A percentile compares a stretch with the other conserved stretches of the same genome.
Evolutionary conservation across 345 rosid species (phyloP).

Genomic region (Kandelia obovata): DNA sequence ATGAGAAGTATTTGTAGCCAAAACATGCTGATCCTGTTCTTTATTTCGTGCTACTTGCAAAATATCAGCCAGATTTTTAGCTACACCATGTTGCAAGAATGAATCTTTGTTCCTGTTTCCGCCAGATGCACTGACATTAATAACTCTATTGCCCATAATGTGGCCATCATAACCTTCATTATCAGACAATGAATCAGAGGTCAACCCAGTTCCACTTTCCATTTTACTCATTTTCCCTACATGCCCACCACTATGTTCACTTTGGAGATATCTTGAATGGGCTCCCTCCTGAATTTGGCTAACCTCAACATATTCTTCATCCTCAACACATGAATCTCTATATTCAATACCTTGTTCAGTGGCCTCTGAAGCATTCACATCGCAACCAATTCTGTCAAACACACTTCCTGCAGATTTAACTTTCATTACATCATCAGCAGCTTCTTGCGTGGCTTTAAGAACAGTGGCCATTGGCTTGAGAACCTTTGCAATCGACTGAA

Average conservation of each 20-base stretch:
- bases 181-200: conserved; percentile 40
- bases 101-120: conserved; percentile 45
- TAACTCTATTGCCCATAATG: conserved; percentile 23
- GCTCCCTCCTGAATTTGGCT: conserved; percentile 32
- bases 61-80: conserved; percentile 34
- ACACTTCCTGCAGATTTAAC: conserved; percentile 65
- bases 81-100: conserved; percentile 35
- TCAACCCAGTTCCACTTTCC: conserved; percentile 43
- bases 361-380: conserved; percentile 34
- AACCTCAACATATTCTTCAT: conserved; percentile 41
- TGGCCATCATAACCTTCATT: conserved; percentile 45
- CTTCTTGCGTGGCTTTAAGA: conserved; percentile 85
- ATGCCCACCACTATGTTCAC: conserved; percentile 37
- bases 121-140: conserved; percentile 27
- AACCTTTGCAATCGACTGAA: conserved; percentile 62
- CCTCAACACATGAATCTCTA: conserved; percentile 37
- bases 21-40: conserved; percentile 32
- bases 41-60: conserved; percentile 26
- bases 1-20: conserved; percentile 36
- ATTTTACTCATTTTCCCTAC: conserved; percentile 30
- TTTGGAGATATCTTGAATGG: conserved; percentile 25
- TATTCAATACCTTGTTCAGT: conserved; percentile 26
- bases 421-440: conserved; percentile 72
- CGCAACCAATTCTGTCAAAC: conserved; percentile 83
- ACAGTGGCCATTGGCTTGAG: conserved; percentile 72